Evolutionary conservation across 352 stramenopile species (phyloP), one percentile per base, ranked within the genome.

Genomic region (Globisporangium viniferum): DNA sequence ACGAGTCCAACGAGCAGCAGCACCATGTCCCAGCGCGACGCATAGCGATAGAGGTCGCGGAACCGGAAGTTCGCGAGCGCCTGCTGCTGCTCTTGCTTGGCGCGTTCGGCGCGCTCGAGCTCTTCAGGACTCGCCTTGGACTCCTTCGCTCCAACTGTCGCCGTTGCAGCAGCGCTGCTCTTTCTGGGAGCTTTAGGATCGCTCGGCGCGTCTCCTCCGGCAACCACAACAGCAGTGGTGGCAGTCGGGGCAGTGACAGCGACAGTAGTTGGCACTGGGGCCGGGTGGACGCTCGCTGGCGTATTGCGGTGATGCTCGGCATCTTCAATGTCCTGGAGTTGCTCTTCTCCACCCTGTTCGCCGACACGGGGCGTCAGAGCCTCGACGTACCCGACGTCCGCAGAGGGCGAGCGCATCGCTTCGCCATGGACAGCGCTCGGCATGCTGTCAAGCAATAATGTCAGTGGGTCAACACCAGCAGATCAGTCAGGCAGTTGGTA

Each of bases 31-130:
- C 29, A 53, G n/a, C 24, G 58, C 4, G 67, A 75, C 27, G 74
- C 77, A 51, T 78, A 84, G 20, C 72, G 73, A 39, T 84, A 84
- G 63, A 84, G 54, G 4, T 68, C 62, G 5, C 36, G 14, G 24
- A 51, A 55, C 20, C 14, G 8, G 51, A 49, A 54, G 48, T 5
- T 54, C 49, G 5, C 62, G 31, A 55, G 10, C 31, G 62, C 35
- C 10, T 65, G 39, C 39, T 57, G 44, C 41, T 57, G 59, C 48
- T 65, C 59, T 9, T 54, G 18, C 44, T 57, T 36, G 24, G 53
- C 27, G 53, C 20, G 27, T 20, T 41, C n/a, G 24, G 8, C 59
- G 15, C 24, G 33, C 33, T 62, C 57, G 57, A 62, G 33, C 57
- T 62, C 57, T 29, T 62, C 57, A 20, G 20, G 57, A 35, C 5